Conservation (phyloP, 306 rosid genomes). For the Ormosia semicastrata region DNA sequence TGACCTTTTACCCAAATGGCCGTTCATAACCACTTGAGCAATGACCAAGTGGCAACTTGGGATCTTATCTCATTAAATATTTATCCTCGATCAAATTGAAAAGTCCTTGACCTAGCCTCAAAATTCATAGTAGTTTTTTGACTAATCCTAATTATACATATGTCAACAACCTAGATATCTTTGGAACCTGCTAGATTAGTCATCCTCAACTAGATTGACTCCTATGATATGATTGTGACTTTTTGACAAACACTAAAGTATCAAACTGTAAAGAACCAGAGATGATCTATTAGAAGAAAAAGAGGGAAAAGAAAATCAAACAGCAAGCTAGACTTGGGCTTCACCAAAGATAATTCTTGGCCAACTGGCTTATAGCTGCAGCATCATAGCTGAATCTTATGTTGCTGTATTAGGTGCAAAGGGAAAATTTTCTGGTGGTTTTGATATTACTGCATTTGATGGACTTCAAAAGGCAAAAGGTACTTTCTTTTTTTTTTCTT, state of each 20-base stretch:
- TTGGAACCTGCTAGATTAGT: not conserved
- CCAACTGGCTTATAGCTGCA: not conserved
- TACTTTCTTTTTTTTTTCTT: slow-evolving; percentile 22
- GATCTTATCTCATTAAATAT: not conserved
- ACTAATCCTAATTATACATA: not conserved
- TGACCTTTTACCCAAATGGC: not conserved
- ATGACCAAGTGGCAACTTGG: not conserved
- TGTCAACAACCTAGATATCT: not conserved
- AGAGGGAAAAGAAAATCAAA: slow-evolving; percentile 10
- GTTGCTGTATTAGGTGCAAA: slow-evolving; percentile 62
- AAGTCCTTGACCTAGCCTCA: not conserved
- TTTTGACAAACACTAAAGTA: not conserved
- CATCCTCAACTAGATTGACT: not conserved
- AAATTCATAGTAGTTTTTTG: not conserved
- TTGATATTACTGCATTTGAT: slow-evolving; percentile 77
- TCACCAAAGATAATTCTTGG: slow-evolving; percentile 5
- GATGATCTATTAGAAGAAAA: not conserved
- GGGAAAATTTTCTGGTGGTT: slow-evolving; percentile 93
- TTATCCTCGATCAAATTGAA: not conserved
- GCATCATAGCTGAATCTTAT: slow-evolving; percentile 15
- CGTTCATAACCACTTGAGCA: not conserved
- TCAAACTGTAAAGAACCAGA: not conserved
- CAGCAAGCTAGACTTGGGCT: not conserved
- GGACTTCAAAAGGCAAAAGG: slow-evolving; percentile 60
- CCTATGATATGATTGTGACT: not conserved